Evolutionary conservation across 2,329 filamentous ascomycete species (phyloP), one percentile per base, ranked within the genome.

Genomic region (Penicillium rolfsii): DNA sequence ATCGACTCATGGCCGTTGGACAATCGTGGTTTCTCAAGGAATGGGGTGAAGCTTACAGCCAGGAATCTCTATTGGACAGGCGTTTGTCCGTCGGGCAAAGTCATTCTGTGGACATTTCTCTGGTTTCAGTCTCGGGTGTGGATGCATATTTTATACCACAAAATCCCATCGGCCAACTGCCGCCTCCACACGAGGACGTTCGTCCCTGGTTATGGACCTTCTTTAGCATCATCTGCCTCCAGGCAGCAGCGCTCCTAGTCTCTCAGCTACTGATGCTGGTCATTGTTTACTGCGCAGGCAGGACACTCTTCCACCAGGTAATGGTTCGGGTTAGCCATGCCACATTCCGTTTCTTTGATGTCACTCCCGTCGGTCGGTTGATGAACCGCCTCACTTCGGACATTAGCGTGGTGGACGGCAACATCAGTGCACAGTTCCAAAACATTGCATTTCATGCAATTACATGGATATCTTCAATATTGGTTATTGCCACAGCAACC

Each of bases 331-430:
- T 97, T 53, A 89, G 89, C 71, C 85, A 87, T 68, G 91, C 93
- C 0, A 93, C 89, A 0, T 96, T 97, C 77, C 87, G 92, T 1
- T 97, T 93, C 75, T 95, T 96, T 78, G 93, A 97, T 72, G 87
- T 91, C 4, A 97, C 93, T 0, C 93, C 93, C 0, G 88, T 96
- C 0, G 93, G 93, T 0, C 87, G 93, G 50, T 80, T 97, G 63
- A 97, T 97, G 91, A 97, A 97, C 74, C 86, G 93, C 7, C 83
- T 97, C 62, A 96, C 93, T 0, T 91, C 91, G 1, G 93, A 97
- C 70, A 95, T 97, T 77, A 91, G 90, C 30, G 93, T 91, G 53
- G 85, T 97, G 0, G 93, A 97, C 70, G 93, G 93, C 0, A 89
- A 90, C n/a, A 90, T 97, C 68, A 89, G 91, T 52, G 79, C 82